These are phyloP conservation scores for Candida koratica DNA, from an alignment of 805 yeast genomes.

Conservation along the genomic window DNA sequence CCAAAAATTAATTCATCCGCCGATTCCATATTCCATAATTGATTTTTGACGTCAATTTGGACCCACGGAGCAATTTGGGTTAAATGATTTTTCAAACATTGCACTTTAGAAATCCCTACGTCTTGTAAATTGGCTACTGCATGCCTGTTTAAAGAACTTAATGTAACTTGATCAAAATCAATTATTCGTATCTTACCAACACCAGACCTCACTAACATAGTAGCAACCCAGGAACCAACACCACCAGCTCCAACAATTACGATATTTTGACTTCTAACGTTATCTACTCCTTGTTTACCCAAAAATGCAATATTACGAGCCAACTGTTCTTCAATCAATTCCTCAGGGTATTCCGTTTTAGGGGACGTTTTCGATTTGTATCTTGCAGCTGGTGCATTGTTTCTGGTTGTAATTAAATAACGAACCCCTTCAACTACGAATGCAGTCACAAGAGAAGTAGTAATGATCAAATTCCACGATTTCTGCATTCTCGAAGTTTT, in stretches of 20 bases:
- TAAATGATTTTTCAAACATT: conserved; percentile 67
- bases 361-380: background rate
- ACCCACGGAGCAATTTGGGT: conserved; percentile 90
- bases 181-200: conserved; percentile 72
- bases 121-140: conserved; percentile 89
- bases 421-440: conserved; percentile 37
- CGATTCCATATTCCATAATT: conserved; percentile 66
- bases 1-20: conserved; percentile 59
- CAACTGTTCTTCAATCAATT: conserved; percentile 81
- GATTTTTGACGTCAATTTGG: conserved; percentile 69
- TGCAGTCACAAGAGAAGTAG: conserved; percentile 25
- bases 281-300: conserved; percentile 77
- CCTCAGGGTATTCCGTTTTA: conserved; percentile 43
- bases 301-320: conserved; percentile 92
- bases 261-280: conserved; percentile 65
- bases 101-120: conserved; percentile 90
- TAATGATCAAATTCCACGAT: conserved; percentile 16
- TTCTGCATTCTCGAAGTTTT: conserved; percentile 10
- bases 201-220: conserved; percentile 90
- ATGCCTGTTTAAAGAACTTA: conserved; percentile 89
- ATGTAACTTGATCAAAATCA: conserved; percentile 94
- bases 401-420: conserved; percentile 14
- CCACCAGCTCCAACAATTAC: conserved; percentile 96
- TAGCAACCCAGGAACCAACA: conserved; percentile 94
- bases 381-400: background rate